Conservation (phyloP, 2,329 filamentous ascomycete genomes). For the Esteya vermicola region DNA sequence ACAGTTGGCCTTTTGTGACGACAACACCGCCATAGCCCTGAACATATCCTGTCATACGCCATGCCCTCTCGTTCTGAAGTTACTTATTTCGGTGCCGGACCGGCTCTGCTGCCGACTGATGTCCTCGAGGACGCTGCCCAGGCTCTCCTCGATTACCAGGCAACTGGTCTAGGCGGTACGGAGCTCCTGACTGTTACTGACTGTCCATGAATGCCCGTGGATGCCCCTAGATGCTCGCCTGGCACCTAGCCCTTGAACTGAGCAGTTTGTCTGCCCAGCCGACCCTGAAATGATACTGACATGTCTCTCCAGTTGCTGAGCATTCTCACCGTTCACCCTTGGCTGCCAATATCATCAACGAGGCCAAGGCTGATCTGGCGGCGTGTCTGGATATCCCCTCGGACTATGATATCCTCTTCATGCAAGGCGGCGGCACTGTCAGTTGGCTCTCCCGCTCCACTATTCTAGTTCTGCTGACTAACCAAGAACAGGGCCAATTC, state of each 20-base stretch:
- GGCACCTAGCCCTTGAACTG: neutral
- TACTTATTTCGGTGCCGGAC: conserved; percentile 67
- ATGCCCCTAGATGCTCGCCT: neutral
- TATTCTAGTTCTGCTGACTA: neutral
- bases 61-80: conserved; percentile 12
- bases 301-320: conserved; percentile 45
- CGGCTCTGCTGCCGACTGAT: conserved; percentile 68
- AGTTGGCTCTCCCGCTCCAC: too few relatives aligned
- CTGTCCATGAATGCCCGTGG: neutral
- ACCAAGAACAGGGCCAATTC: conserved; percentile 50
- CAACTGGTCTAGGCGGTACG: conserved; percentile 56
- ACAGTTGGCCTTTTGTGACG: too few relatives aligned
- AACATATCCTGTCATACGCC: too few relatives aligned
- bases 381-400: conserved; percentile 64
- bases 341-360: conserved; percentile 64
- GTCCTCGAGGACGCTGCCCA: conserved; percentile 65
- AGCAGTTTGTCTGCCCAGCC: too few relatives aligned
- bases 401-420: conserved; percentile 78
- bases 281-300: neutral
- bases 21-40: too few relatives aligned
- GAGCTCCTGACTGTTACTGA: too few relatives aligned
- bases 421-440: conserved; percentile 65
- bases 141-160: conserved; percentile 69
- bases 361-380: conserved; percentile 61
- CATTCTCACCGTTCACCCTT: conserved; percentile 76